Evolutionary conservation across 2,329 filamentous ascomycete species (phyloP), one percentile per base, ranked within the genome.

Genomic region (Diplodia corticola): DNA sequence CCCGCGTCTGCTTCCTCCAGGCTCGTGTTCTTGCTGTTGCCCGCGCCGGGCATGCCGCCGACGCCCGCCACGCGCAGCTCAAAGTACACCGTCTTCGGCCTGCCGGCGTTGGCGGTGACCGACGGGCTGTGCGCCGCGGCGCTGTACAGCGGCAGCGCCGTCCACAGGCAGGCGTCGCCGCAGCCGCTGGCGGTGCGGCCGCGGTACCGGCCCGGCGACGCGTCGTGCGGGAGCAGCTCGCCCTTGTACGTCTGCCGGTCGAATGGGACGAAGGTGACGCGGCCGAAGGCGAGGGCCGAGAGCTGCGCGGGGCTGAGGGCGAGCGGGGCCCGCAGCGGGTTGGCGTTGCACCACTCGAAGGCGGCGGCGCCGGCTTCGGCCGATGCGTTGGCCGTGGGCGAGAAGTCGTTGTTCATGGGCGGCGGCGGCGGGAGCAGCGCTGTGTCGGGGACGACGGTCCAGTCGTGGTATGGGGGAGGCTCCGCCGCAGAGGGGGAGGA

Each of bases 371-470:
- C 87, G 67, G 91, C 85, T 59, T 83, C 81, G 69, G 85, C 83
- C 2, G 85, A 85, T 1, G 91, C 88, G 76, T 94, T 94, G 73
- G 86, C 88, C 2, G 88, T 84, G 0, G 88, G 86, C 13, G 89
- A 92, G 35, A 76, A 79, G 67, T 91, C 86, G 72, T 87, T 87
- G 57, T 86, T 86, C 64, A 92, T 83, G 33, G 85, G 84, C 0
- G 91, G 91, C 0, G 91, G 91, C 0, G 90, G 90, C 1, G 90
- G 90, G 50, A 93, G 86, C 10, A 91, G 82, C 0, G 89, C 82
- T 1, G 87, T 92, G 75, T 93, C 90, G 0, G 90, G 89, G 1
- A 92, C 89, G 3, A 88, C 85, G 6, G 84, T 83, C 91, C 91
- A 93, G 77, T 91, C 87, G 74, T 92, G 89, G 70, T 84, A 82